phyloP scores from a whole-genome alignment of 805 yeast species.

The Yarrowia keelungensis region DNA sequence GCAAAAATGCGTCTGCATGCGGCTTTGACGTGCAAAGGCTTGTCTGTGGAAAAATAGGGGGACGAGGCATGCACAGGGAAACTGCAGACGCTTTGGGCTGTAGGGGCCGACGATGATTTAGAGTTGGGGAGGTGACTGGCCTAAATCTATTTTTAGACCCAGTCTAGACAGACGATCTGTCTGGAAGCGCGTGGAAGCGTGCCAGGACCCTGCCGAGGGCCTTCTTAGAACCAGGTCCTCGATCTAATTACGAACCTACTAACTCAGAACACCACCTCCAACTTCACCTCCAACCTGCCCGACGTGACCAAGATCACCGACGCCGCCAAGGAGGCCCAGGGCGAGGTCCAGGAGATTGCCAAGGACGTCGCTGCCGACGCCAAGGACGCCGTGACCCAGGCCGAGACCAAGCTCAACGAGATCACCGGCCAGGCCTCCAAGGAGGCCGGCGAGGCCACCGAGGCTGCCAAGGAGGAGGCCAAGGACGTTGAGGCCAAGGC shows the following conservation, averaged over 20 bases:
- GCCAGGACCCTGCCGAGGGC: neutral
- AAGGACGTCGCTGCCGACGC: constrained; percentile 38
- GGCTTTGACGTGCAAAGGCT: constrained; percentile 1
- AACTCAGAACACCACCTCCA: constrained; percentile 38
- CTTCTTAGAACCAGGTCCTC: neutral
- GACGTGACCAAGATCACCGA: constrained; percentile 13
- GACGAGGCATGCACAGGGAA: neutral
- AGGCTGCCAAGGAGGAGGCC: constrained; percentile 39
- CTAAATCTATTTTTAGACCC: constrained; percentile 13
- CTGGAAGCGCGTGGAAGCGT: constrained; percentile 18
- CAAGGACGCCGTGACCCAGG: constrained; percentile 38
- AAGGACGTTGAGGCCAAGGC: constrained; percentile 41
- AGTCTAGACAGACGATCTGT: neutral
- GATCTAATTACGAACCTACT: neutral
- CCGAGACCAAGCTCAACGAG: constrained; percentile 39
- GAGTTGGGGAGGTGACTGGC: constrained; percentile 7
- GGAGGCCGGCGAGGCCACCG: constrained; percentile 38
- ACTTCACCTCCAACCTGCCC: constrained; percentile 31
- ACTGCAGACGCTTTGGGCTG: constrained; percentile 5
- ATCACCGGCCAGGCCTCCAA: constrained; percentile 35
- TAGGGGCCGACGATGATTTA: constrained; percentile 26
- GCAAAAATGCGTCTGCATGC: constrained; percentile 18
- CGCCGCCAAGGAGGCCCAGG: constrained; percentile 37
- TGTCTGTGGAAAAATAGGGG: constrained; percentile 21
- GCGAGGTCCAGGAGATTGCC: constrained; percentile 38